Conservation (phyloP, 2,329 filamentous ascomycete species). For the Lecanicillium sp. region DNA sequence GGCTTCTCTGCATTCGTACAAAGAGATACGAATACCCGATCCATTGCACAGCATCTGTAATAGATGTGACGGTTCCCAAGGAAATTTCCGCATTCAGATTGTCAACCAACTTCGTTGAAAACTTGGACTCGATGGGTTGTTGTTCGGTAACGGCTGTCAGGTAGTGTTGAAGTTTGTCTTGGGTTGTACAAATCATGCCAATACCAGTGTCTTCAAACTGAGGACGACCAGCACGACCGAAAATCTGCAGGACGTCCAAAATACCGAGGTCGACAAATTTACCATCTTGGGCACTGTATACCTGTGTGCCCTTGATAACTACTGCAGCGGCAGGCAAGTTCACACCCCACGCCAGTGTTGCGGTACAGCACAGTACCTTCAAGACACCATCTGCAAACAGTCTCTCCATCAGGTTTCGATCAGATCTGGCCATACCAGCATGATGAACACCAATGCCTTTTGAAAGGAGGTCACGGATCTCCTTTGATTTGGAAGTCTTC, state of each 20-base stretch:
- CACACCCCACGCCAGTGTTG: slow-evolving; percentile 96
- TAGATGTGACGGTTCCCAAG: slow-evolving; percentile 88
- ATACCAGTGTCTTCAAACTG: slow-evolving; percentile 98
- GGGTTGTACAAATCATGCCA: slow-evolving; percentile 94
- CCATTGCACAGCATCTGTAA: slow-evolving; percentile 91
- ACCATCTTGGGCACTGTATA: slow-evolving; percentile 93
- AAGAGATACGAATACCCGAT: slow-evolving; percentile 97
- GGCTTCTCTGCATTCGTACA: slow-evolving; percentile 90
- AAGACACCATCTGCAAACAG: slow-evolving; percentile 88
- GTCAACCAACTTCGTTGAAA: slow-evolving; percentile 88
- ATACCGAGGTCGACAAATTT: slow-evolving; percentile 96
- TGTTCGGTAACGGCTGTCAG: slow-evolving; percentile 89
- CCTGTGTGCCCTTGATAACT: slow-evolving; percentile 94
- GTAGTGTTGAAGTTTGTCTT: slow-evolving; percentile 90
- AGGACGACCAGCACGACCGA: slow-evolving; percentile 93
- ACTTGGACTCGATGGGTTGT: slow-evolving; percentile 93
- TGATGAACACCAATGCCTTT: slow-evolving; percentile 95
- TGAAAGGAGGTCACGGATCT: slow-evolving; percentile 79
- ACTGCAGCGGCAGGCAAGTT: slow-evolving; percentile 95
- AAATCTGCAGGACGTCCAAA: slow-evolving; percentile 93
- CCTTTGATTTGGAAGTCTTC: slow-evolving; percentile 74
- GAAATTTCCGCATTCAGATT: slow-evolving; percentile 95
- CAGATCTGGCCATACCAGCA: slow-evolving; percentile 89
- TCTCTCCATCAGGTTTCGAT: slow-evolving; percentile 91
- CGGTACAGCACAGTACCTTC: slow-evolving; percentile 96